phyloP scores from a whole-genome alignment of 2,329 filamentous ascomycete genomes.

The Sclerotinia glacialis region DNA sequence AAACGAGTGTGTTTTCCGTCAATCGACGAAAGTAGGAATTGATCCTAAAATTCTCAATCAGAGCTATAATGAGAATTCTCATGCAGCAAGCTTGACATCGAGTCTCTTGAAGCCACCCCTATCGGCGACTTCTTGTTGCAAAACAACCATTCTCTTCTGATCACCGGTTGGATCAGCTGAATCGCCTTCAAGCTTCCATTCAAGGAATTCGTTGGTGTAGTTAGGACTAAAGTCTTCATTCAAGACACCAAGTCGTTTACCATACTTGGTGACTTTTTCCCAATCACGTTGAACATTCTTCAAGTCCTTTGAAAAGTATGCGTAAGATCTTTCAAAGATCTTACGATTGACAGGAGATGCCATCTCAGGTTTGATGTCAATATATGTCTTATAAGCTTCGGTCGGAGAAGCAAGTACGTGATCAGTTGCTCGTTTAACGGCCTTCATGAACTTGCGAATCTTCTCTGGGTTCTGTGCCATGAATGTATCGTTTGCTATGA shows the following conservation, averaged over 20 bases:
- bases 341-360: conserved; percentile 66
- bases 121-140: conserved; percentile 65
- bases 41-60: neutral
- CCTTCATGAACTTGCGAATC: conserved; percentile 65
- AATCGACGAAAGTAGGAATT: neutral
- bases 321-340: conserved; percentile 76
- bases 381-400: conserved; percentile 64
- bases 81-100: conserved; percentile 29
- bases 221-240: conserved; percentile 64
- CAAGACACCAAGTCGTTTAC: conserved; percentile 68
- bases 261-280: conserved; percentile 74
- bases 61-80: neutral
- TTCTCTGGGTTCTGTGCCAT: conserved; percentile 63
- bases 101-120: conserved; percentile 63
- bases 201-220: conserved; percentile 70
- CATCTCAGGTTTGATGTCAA: conserved; percentile 71
- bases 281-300: conserved; percentile 75
- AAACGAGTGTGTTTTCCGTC: neutral
- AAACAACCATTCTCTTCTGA: conserved; percentile 68
- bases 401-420: conserved; percentile 63
- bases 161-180: conserved; percentile 66
- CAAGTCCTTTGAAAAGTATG: conserved; percentile 71
- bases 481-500: conserved; percentile 60
- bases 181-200: conserved; percentile 63
- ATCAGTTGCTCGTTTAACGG: conserved; percentile 72